Base-by-base conservation (phyloP, 2,329 filamentous ascomycete genomes). In the Sporothrix luriei region DNA sequence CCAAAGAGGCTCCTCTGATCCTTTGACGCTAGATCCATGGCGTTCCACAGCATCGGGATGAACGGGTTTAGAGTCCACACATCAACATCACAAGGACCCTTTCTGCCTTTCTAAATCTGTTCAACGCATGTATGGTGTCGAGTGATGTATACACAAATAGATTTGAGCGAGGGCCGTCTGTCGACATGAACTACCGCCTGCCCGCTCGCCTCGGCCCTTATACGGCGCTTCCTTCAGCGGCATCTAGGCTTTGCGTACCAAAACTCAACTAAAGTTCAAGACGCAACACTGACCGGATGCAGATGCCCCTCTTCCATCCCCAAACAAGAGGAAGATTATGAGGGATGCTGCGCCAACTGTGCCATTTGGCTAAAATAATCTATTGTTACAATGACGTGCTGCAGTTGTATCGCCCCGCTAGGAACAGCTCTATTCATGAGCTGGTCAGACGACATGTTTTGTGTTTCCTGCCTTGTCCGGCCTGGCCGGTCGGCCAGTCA, bases 1-100 rank as follows among this genome's bases (percentile, higher is more conserved):
- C 24, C 33, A 9, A 21, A 26, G 10, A 26, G 11, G 33, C 9
- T 46, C 33, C 40, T 43, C n/a, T 46, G 19, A 43, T 46, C 57
- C 52, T 59, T 16, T 38, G 59, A 64, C 48, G 24, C 57, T 19
- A 40, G 5, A 24, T 62, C 21, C 59, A 49, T 48, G 5, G 59
- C 59, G 59, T 64, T 64, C 59, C 59, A 64, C 59, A 64, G 40
- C 59, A 48, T 64, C 59, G 59, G 59, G 59, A 29, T 48, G 40
- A 29, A 64, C 59, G 43, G 11, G 13, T 64, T 48, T 48, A 9
- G 13, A n/a, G 59, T 29, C 40, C 40, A 29, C 40, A 29, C 21
- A 26, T n/a, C 49, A 14, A 48, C 49, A 21, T 13, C 21, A 13
- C 10, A 14, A 29, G n/a, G 26, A 10, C 40, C 10, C 19, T 33